Evolutionary conservation across 1,284 basidiomycete genomes (phyloP).

Genomic region (Cerrena zonata): DNA sequence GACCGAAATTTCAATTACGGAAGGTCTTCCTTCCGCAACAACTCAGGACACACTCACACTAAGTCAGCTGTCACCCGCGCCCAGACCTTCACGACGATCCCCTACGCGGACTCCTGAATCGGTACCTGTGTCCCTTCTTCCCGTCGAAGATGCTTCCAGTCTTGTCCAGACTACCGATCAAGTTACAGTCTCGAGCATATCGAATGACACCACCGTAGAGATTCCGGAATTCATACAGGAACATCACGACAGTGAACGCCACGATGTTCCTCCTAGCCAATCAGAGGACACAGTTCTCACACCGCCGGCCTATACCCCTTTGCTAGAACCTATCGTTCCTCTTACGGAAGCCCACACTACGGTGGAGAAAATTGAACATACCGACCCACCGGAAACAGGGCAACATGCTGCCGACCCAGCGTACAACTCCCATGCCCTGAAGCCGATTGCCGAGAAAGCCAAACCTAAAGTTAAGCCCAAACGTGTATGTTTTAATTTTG

Average conservation of each 20-base stretch:
- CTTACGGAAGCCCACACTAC: too few relatives aligned
- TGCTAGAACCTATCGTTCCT: too few relatives aligned
- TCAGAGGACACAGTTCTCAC: too few relatives aligned
- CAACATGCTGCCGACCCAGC: too few relatives aligned
- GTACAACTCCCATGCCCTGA: background rate
- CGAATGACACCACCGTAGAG: too few relatives aligned
- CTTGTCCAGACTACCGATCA: background rate
- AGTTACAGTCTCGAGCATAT: background rate
- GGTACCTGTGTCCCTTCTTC: background rate
- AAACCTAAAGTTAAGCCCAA: background rate
- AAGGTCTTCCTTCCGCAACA: background rate
- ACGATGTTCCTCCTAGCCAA: too few relatives aligned
- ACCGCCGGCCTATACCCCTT: too few relatives aligned
- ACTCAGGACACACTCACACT: slow-evolving; percentile 13
- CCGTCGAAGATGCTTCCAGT: background rate
- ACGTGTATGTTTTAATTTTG: slow-evolving; percentile 2
- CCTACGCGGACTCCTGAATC: background rate
- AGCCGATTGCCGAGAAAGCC: background rate
- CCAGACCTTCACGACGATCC: slow-evolving; percentile 1
- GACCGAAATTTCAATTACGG: slow-evolving; percentile 4
- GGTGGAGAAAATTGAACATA: too few relatives aligned
- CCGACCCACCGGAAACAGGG: too few relatives aligned
- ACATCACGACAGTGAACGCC: too few relatives aligned
- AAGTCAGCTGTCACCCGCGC: slow-evolving; percentile 14
- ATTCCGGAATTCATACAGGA: too few relatives aligned